Evolutionary conservation across 805 yeast species (phyloP).

Genomic region (Teunomyces gatunensis): DNA sequence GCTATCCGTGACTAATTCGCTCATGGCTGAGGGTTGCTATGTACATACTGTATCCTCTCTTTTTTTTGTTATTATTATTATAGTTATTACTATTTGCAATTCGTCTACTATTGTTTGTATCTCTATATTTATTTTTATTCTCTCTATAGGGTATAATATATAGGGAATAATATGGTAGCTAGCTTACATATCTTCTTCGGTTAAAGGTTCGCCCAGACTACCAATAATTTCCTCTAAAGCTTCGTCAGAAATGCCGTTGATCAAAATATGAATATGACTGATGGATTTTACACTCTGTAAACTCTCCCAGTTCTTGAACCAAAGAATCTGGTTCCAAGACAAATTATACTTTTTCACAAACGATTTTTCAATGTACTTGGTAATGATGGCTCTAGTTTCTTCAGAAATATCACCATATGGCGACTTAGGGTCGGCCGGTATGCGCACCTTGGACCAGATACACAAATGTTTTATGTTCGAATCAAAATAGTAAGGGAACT

Average conservation of each 20-base stretch:
- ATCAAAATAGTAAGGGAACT: slow-evolving; percentile 66
- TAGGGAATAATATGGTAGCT: background rate
- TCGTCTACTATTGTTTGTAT: background rate
- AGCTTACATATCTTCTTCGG: slow-evolving; percentile 8
- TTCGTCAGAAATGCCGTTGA: slow-evolving; percentile 34
- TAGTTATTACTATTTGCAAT: background rate
- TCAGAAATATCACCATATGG: slow-evolving; percentile 50
- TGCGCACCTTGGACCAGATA: slow-evolving; percentile 62
- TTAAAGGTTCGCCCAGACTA: slow-evolving; percentile 11
- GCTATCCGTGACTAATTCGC: background rate
- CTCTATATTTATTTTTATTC: slow-evolving; percentile 4
- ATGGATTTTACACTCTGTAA: slow-evolving; percentile 65
- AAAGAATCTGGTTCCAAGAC: slow-evolving; percentile 40
- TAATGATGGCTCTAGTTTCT: slow-evolving; percentile 40
- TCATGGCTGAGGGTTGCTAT: background rate
- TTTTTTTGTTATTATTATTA: background rate
- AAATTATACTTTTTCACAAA: slow-evolving; percentile 46
- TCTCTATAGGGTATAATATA: slow-evolving; percentile 6
- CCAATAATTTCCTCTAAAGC: slow-evolving; percentile 9
- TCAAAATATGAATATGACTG: slow-evolving; percentile 68
- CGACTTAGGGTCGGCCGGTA: slow-evolving; percentile 51
- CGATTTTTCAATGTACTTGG: slow-evolving; percentile 45
- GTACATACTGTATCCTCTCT: background rate
- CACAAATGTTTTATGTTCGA: slow-evolving; percentile 53
- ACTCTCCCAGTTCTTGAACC: slow-evolving; percentile 74